Percentiles rank a stretch among this genome's conserved stretches.
These are phyloP conservation scores for Saccharum hybrid DNA, from an alignment of 202 grass and related monocot genomes.

Conservation along the genomic window DNA sequence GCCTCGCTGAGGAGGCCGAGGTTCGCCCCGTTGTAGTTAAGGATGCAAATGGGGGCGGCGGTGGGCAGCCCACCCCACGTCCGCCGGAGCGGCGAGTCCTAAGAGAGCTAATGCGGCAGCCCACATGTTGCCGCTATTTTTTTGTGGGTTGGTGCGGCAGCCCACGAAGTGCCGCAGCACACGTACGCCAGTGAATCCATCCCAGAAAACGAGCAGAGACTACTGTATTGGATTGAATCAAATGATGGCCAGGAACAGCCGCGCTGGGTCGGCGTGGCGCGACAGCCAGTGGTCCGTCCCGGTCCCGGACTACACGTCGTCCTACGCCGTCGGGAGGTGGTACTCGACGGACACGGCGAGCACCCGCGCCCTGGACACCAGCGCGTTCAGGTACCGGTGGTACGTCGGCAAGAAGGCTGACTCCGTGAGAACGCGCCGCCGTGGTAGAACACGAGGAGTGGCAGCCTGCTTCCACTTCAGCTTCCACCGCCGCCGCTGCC, in stretches of 20 bases:
- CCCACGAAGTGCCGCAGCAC: too few relatives aligned
- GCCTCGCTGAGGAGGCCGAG: background rate
- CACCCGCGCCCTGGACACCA: constrained; percentile 44
- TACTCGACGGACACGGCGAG: constrained; percentile 67
- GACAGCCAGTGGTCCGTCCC: constrained; percentile 47
- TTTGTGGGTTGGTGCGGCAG: too few relatives aligned
- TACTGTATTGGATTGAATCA: too few relatives aligned
- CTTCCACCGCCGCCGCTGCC: background rate
- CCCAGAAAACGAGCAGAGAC: too few relatives aligned
- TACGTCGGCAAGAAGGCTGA: constrained; percentile 57
- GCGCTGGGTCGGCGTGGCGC: constrained; percentile 43
- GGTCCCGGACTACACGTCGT: constrained; percentile 48
- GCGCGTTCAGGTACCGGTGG: constrained; percentile 63
- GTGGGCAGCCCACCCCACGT: too few relatives aligned
- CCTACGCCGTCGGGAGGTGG: constrained; percentile 60
- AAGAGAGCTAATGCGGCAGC: too few relatives aligned
- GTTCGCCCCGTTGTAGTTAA: background rate
- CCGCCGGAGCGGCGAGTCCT: too few relatives aligned
- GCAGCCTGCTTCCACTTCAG: constrained; percentile 25
- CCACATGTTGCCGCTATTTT: too few relatives aligned
- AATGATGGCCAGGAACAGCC: constrained; percentile 42
- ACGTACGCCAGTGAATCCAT: too few relatives aligned
- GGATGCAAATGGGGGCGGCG: too few relatives aligned
- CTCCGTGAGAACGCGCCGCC: constrained; percentile 71
- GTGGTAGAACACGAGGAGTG: constrained; percentile 71